Conservation (phyloP, 495 filamentous ascomycete species). For the Penicillium cataractarum region DNA sequence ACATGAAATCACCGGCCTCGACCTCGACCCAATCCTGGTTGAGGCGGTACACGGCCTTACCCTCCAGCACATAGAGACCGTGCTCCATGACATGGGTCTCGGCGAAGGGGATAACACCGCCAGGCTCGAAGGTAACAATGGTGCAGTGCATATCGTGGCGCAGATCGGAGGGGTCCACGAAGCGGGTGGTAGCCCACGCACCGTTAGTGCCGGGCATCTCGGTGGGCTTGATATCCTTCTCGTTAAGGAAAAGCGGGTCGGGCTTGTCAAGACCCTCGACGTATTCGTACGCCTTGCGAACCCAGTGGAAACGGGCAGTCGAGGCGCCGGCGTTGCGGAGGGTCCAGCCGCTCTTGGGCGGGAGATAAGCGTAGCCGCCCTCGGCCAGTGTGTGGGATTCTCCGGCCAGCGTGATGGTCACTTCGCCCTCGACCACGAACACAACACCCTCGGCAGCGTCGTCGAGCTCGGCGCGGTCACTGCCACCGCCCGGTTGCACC, state of each 20-base stretch:
- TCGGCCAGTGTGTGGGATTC: slow-evolving; percentile 27
- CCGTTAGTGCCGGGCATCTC: slow-evolving; percentile 30
- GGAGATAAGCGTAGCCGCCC: slow-evolving; percentile 31
- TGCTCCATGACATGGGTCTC: slow-evolving; percentile 36
- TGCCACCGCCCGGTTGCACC: slow-evolving; percentile 30
- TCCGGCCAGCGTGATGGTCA: slow-evolving; percentile 24
- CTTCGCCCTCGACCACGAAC: slow-evolving; percentile 32
- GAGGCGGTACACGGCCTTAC: slow-evolving; percentile 35
- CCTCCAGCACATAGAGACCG: slow-evolving; percentile 33
- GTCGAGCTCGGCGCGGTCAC: slow-evolving; percentile 27
- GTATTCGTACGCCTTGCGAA: slow-evolving; percentile 31
- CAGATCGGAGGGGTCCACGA: slow-evolving; percentile 31
- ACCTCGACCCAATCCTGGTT: slow-evolving; percentile 40
- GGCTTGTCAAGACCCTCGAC: slow-evolving; percentile 29
- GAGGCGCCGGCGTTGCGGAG: slow-evolving; percentile 23
- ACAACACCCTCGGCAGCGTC: slow-evolving; percentile 26
- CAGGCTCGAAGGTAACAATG: slow-evolving; percentile 33
- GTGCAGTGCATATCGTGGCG: slow-evolving; percentile 37
- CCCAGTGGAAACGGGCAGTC: slow-evolving; percentile 34
- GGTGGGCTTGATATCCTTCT: slow-evolving; percentile 29
- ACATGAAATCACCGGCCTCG: slow-evolving; percentile 38
- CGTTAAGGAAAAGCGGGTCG: slow-evolving; percentile 30
- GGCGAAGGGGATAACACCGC: slow-evolving; percentile 31
- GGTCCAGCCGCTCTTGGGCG: slow-evolving; percentile 31
- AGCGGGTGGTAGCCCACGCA: slow-evolving; percentile 32